Base-by-base conservation (phyloP, 2,329 filamentous ascomycete species). In the Verticillium nubilum region DNA sequence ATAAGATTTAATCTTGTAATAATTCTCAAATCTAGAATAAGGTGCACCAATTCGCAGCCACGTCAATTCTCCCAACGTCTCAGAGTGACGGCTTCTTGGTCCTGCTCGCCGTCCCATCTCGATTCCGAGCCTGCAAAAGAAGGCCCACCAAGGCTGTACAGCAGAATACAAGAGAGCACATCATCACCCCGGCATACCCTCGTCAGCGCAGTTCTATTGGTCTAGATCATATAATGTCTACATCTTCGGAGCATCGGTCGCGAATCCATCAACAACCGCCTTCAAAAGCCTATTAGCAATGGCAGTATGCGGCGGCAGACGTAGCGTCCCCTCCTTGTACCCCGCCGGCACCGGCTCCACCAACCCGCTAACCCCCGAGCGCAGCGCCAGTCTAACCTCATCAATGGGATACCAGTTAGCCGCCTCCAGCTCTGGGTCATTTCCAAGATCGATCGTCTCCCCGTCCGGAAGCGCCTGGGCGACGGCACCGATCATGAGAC, bases 211-310 rank as follows among this genome's bases (percentile, higher is more conserved):
- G n/a, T n/a, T 61, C 59, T 61, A 60, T 60, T 52, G 47, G 35
- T 37, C 29, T 54, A 47, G 12, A 73, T 74, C 67, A 71, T 75
- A 56, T 19, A 23, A 23, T 37, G 23, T 3, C n/a, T 73, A 84
- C 10, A 83, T 83, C 72, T 85, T 88, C 61, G 81, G 67, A 4
- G 64, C 74, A 2, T 77, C 79, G 12, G 79, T 80, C 61, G 90
- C 76, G 71, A 90, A 95, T 0, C 92, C 92, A 56, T 87, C 85
- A 0, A 88, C 84, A 15, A 97, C 92, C 1, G 92, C 91, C 57
- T 80, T 82, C 67, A 99, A 86, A 69, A 98, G 75, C 71, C 93
- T 90, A 73, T 98, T 90, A 17, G 95, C 95, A 81, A 99, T 98
- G 1, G 95, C 94, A 35, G 92, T 96, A 60, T 81, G 78, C 2